Conservation (phyloP, 768 basidiomycete species). For the Lentinula boryana region DNA sequence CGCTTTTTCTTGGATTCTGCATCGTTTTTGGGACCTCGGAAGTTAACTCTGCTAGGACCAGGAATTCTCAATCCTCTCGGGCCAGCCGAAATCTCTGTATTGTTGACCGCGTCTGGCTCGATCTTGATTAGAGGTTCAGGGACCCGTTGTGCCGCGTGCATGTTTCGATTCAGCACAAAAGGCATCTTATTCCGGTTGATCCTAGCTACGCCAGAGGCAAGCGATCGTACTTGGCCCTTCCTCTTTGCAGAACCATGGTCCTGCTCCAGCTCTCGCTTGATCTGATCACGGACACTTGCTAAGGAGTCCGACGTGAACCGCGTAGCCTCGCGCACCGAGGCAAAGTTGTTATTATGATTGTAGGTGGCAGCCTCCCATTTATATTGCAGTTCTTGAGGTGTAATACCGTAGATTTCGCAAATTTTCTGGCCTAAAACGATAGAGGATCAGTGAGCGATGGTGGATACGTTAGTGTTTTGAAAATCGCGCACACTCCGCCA, state of each 20-base stretch:
- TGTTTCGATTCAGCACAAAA: slow-evolving; percentile 7
- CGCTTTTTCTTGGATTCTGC: slow-evolving; percentile 36
- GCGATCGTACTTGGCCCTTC: slow-evolving; percentile 24
- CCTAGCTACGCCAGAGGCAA: slow-evolving; percentile 21
- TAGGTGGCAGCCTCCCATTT: slow-evolving; percentile 64
- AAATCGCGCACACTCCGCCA: slow-evolving; percentile 44
- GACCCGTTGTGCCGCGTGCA: slow-evolving; percentile 5
- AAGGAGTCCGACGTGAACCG: slow-evolving; percentile 45
- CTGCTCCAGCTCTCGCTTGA: slow-evolving; percentile 38
- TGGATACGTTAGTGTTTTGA: background rate
- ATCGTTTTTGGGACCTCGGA: slow-evolving; percentile 34
- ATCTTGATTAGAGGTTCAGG: slow-evolving; percentile 25
- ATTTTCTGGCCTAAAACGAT: slow-evolving; percentile 47
- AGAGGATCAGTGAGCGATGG: background rate
- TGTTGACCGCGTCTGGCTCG: slow-evolving; percentile 23
- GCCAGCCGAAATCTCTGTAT: slow-evolving; percentile 16
- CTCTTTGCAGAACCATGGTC: slow-evolving; percentile 23
- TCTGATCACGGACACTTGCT: slow-evolving; percentile 36
- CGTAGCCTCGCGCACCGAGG: slow-evolving; percentile 26
- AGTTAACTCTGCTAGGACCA: slow-evolving; percentile 22
- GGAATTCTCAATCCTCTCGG: background rate
- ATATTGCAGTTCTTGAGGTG: slow-evolving; percentile 48
- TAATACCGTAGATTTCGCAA: slow-evolving; percentile 56
- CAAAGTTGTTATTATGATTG: slow-evolving; percentile 13
- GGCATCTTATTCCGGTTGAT: slow-evolving; percentile 32